Percentiles rank a stretch among this genome's conserved stretches.
These are phyloP conservation scores for Protea cynaroides DNA, from an alignment of 164 flowering plant species.

Conservation along the genomic window DNA sequence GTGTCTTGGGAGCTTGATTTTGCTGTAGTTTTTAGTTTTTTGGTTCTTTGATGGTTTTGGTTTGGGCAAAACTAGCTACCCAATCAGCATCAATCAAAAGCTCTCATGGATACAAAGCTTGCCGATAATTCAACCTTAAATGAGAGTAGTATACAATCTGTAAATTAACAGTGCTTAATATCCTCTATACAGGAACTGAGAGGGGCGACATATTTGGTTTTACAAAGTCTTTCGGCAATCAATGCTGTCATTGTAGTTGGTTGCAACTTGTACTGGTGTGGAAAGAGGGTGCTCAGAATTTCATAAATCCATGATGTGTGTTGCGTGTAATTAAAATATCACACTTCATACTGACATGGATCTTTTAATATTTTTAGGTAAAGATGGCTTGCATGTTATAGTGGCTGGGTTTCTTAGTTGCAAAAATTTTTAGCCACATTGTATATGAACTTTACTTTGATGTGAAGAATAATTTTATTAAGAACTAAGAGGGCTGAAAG, in stretches of 20 bases:
- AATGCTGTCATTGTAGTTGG: not conserved
- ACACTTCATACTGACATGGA: not conserved
- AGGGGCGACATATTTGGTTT: not conserved
- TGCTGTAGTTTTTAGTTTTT: too few species aligned
- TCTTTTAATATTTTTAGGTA: too few species aligned
- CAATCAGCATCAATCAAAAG: not conserved
- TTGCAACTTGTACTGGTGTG: not conserved
- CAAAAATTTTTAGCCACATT: too few species aligned
- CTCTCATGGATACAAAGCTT: not conserved
- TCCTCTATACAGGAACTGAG: conserved; percentile 8
- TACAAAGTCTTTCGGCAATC: not conserved
- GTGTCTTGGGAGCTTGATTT: not conserved
- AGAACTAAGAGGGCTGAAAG: too few species aligned
- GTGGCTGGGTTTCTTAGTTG: too few species aligned
- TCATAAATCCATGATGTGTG: not conserved
- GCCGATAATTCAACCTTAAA: not conserved
- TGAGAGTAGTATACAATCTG: conserved; percentile 5
- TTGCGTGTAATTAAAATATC: not conserved
- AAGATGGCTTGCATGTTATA: too few species aligned
- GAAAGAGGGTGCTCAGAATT: not conserved
- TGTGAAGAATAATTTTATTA: too few species aligned
- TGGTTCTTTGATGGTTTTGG: not conserved
- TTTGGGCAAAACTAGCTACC: not conserved
- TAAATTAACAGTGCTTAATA: conserved; percentile 1
- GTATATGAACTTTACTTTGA: too few species aligned